Base-by-base conservation (phyloP, 768 basidiomycete genomes). In the Lyophyllum decastes region DNA sequence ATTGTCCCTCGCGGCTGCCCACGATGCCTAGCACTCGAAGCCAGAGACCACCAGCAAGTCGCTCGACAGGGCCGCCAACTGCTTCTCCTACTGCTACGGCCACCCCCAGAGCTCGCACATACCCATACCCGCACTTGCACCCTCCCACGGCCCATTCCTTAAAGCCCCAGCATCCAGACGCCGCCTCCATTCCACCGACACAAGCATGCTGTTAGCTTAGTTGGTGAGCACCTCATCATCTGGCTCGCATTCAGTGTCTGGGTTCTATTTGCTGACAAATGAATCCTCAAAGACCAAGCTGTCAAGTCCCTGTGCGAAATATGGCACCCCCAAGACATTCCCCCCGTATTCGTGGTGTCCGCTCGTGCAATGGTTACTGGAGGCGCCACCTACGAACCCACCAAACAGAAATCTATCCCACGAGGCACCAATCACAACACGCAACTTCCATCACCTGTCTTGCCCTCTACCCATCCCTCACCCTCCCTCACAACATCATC, bases 321-420 rank as follows among this genome's bases (percentile, higher is more conserved):
- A 72, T 93, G 91, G 91, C 86, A 79, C 35, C 85, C 86, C 1
- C 85, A 91, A 66, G 85, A 90, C 65, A 87, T 92, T 24, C 90
- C 91, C 1, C 48, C 66, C 24, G 79, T 81, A 16, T 91, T 69
- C 63, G 62, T 79, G 56, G 72, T 76, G 26, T 68, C 70, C 27
- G 71, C 70, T 6, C 67, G 64, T 50, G 58, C 74, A 63, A 60
- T 70, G 63, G 57, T 73, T 56, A 60, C 70, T 65, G 63, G 64
- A 60, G 62, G 59, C 26, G 21, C 49, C 11, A 38, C 61, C 19
- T 56, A 45, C 41, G 56, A 64, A 54, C 26, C 52, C 52, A 51
- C 54, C 26, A 46, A 59, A 54, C 64, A 59, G 9, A 63, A 62
- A 48, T 52, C 60, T 19, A 26, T 52, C 30, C 33, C 52, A 12